Base-by-base conservation (phyloP, 179 eudicot genomes). In the Sideroxylon spinosum region DNA sequence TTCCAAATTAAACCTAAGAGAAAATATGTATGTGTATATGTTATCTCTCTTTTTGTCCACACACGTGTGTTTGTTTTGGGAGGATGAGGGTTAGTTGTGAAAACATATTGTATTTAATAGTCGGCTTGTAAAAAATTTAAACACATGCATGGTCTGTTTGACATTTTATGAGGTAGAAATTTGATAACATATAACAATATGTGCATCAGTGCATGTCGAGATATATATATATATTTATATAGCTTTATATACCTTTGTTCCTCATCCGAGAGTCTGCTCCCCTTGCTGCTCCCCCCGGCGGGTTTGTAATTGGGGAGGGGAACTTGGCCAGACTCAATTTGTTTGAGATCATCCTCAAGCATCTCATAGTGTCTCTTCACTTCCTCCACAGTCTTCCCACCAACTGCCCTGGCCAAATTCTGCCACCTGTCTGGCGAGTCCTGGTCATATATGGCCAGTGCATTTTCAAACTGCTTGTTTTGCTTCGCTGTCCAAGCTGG, bases 371-470 rank as follows among this genome's bases (percentile, higher is more conserved):
- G 91, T 75, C 74, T 81, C 83, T 85, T 80, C 76, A 86, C 86
- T 73, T 89, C 91, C 74, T 81, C 85, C 46, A 64, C 88, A 0
- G 91, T 86, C 63, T 59, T 59, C 63, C 85, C 88, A 53, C 85
- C 87, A 23, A 88, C 91, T 3, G 86, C 88, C 75, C 48, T 86
- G 69, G 91, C 89, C 48, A 86, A 70, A 53, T 83, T 88, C 68
- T 75, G 70, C 91, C 91, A 88, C 14, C 89, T 83, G 6, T 86
- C 86, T 17, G 91, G 89, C 46, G 88, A 81, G 68, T 86, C 88
- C 79, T 65, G 75, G 83, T 86, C 90, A 23, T 82, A 84, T 13
- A 84, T 74, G 16, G 88, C 90, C 53, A 87, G 76, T 9, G 90
- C 90, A 68, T 87, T 80, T 67, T 85, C 88, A 9, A 86, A 88